These are phyloP conservation scores for Hordeum pubiflorum DNA, from an alignment of 202 grass and related monocot genomes.

Conservation along the genomic window DNA sequence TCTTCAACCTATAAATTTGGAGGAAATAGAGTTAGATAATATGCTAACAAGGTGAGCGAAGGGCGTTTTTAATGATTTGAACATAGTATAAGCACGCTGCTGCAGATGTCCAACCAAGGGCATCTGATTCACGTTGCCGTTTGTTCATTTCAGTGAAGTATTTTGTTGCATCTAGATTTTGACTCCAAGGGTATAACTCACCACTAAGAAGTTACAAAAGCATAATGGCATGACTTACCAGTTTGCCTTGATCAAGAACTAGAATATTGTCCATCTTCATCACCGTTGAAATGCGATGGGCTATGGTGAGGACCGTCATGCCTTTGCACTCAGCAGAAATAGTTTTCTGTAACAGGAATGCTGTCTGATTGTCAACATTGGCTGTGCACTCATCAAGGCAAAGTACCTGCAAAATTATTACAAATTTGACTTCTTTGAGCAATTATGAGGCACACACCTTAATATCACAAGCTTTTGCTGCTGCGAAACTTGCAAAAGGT, in stretches of 20 bases:
- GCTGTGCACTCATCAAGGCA: conserved; percentile 95
- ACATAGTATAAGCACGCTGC: neutral
- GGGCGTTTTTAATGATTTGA: neutral
- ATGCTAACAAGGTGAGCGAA: neutral
- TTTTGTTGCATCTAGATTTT: neutral
- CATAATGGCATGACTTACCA: conserved; percentile 38
- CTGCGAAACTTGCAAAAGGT: neutral
- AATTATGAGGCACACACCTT: neutral
- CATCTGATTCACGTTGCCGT: neutral
- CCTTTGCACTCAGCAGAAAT: conserved; percentile 78
- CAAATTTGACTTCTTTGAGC: neutral
- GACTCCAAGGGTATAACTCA: neutral
- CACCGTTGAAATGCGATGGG: conserved; percentile 84
- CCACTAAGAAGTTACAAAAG: neutral
- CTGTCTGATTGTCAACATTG: conserved; percentile 72
- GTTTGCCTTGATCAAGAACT: conserved; percentile 70
- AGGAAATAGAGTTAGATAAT: neutral
- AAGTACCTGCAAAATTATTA: conserved; percentile 48
- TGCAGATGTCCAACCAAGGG: neutral
- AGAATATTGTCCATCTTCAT: conserved; percentile 78
- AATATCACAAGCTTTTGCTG: neutral
- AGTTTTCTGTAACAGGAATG: conserved; percentile 57
- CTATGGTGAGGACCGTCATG: conserved; percentile 83
- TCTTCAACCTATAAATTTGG: conserved; percentile 72
- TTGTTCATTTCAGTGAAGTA: neutral